Evolutionary conservation across 148 eudicot genomes (phyloP).

Genomic region (Chenopodium berlandieri): DNA sequence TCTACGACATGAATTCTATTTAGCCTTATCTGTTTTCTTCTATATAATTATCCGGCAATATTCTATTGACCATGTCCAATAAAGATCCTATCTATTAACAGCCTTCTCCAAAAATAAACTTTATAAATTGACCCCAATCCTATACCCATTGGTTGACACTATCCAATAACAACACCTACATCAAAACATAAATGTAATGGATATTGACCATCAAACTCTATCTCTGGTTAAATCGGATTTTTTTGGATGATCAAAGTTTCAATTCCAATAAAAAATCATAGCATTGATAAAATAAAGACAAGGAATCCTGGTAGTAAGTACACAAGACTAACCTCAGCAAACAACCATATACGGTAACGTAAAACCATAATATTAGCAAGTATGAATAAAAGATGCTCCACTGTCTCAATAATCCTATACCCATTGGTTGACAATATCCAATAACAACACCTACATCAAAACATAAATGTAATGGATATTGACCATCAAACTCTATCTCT

Average conservation of each 20-base stretch:
- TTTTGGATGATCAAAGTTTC: not conserved
- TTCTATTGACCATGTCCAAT: too few species aligned
- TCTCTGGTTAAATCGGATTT: not conserved
- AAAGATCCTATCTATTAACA: too few species aligned
- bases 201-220: not conserved
- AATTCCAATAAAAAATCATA: not conserved
- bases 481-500: not conserved
- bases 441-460: not conserved
- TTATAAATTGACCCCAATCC: too few species aligned
- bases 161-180: not conserved
- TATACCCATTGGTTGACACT: too few species aligned
- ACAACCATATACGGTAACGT: not conserved
- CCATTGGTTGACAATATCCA: too few species aligned
- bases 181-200: not conserved
- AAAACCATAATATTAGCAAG: not conserved
- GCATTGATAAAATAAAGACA: not conserved
- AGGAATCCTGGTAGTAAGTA: not conserved
- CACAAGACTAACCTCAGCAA: not conserved
- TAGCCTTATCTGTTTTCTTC: too few species aligned
- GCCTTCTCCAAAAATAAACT: too few species aligned
- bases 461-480: not conserved
- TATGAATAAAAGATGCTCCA: not conserved
- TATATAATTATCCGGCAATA: too few species aligned
- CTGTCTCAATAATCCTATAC: not conserved
- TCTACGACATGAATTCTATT: too few species aligned